Evolutionary conservation across 2,329 filamentous ascomycete genomes (phyloP), one percentile per base, ranked within the genome.

Genomic region (Fusarium brevicatenulatum): DNA sequence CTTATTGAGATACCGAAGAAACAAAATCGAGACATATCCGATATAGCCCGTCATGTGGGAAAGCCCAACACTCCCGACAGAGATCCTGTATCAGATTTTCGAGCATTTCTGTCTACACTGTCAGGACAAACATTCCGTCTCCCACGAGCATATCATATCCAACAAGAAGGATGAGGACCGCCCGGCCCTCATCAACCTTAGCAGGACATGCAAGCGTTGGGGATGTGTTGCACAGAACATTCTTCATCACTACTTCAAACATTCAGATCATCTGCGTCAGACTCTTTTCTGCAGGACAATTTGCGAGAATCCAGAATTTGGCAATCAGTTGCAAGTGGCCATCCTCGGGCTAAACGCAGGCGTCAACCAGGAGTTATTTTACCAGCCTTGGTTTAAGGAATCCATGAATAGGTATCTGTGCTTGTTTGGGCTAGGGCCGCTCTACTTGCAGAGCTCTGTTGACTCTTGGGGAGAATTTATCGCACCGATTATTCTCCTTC

Each of bases 71-170:
- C 34, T 53, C 23, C 50, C 50, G 8, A 4, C 2, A n/a, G 50
- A 53, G 15, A 39, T 53, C 13, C 9, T 53, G 7, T 28, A 53
- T 37, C 19, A 4, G 25, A 68, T 62, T 12, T 71, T 40, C 25
- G 46, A 68, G 23, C 19, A 56, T 5, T 43, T 71, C 21, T 71
- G 69, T n/a, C 57, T 30, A 21, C 69, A 71, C 42, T 71, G 67
- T 23, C 19, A 34, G 16, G 57, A 63, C 10, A 55, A 56, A 11
- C 19, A 57, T 46, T 23, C 34, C 15, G 2, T 21, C 5, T 23
- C 34, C 8, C 57, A 54, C 8, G 9, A 23, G 5, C 8, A 13
- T 18, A 23, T 21, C 10, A 53, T 54, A 39, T 7, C 18, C 7
- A 23, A 7, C 3, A 44, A 59, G 11, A 49, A 30, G 4, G 32